Evolutionary conservation across 2,329 filamentous ascomycete species (phyloP).

Genomic region (Phialophora expanda): DNA sequence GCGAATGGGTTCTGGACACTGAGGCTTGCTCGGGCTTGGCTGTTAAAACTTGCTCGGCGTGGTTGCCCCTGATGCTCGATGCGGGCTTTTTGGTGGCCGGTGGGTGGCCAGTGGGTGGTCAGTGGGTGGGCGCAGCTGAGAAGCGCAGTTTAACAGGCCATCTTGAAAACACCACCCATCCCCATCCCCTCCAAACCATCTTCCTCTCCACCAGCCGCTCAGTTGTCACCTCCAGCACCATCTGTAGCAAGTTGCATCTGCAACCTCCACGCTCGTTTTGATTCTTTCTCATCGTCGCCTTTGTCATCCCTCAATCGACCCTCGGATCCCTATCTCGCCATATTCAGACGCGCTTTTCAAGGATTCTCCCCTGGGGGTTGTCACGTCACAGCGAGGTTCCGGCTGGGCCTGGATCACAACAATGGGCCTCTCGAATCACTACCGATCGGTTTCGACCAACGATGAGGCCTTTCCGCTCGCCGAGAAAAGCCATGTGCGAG

Average conservation of each 20-base stretch:
- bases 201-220: slow-evolving; percentile 4
- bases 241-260: slow-evolving; percentile 15
- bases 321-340: not conserved
- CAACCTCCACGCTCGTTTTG: slow-evolving; percentile 18
- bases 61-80: slow-evolving; percentile 19
- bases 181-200: slow-evolving; percentile 9
- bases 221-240: slow-evolving; percentile 5
- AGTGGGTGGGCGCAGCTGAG: slow-evolving; percentile 12
- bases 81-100: not conserved
- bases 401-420: slow-evolving; percentile 14
- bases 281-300: not conserved
- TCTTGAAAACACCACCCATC: slow-evolving; percentile 18
- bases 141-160: not conserved
- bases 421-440: slow-evolving; percentile 33
- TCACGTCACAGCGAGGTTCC: not conserved
- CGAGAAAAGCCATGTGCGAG: slow-evolving; percentile 23
- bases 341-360: not conserved
- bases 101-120: not conserved
- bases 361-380: not conserved
- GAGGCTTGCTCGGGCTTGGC: not conserved
- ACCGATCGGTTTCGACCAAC: slow-evolving; percentile 33
- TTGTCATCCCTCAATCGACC: not conserved
- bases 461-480: slow-evolving; percentile 31
- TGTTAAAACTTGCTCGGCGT: slow-evolving; percentile 19
- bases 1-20: not conserved